Conservation (phyloP, 108 stramenopile species). For the Pseudonitzschia pungens region DNA sequence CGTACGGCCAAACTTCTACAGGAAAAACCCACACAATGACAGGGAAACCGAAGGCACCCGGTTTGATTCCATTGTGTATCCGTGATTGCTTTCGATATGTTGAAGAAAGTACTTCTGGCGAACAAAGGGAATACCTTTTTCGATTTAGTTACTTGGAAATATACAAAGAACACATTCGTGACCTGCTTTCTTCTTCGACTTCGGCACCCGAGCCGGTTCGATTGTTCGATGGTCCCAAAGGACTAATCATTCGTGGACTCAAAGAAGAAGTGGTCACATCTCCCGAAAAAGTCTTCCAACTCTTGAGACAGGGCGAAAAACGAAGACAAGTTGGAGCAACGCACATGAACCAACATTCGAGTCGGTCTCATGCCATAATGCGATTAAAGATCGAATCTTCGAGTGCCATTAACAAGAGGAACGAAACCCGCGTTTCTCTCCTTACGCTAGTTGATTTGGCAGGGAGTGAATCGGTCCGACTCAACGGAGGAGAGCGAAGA, state of each 20-base stretch:
- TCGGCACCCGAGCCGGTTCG: constrained; percentile 48
- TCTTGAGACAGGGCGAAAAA: constrained; percentile 76
- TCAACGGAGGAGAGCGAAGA: constrained; percentile 81
- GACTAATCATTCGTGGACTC: constrained; percentile 85
- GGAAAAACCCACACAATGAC: constrained; percentile 88
- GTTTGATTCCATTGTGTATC: constrained; percentile 68
- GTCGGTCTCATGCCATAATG: constrained; percentile 90
- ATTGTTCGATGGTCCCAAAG: constrained; percentile 78
- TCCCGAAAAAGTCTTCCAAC: constrained; percentile 80
- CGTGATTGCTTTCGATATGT: constrained; percentile 68
- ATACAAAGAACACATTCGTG: constrained; percentile 91
- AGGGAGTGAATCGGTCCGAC: constrained; percentile 79
- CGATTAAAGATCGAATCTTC: constrained; percentile 84
- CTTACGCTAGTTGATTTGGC: constrained; percentile 84
- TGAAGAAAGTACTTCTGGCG: constrained; percentile 25
- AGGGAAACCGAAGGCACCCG: constrained; percentile 51
- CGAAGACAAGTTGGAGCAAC: constrained; percentile 86
- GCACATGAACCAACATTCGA: constrained; percentile 88
- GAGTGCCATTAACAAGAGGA: constrained; percentile 26
- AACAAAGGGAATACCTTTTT: constrained; percentile 67
- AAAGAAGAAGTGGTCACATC: constrained; percentile 84
- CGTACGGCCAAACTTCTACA: constrained; percentile 89
- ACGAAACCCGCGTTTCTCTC: constrained; percentile 61
- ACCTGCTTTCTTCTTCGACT: constrained; percentile 59
- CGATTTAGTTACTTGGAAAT: constrained; percentile 92